phyloP scores from a whole-genome alignment of 2,329 filamentous ascomycete genomes.

The Thermothelomyces thermophilus region DNA sequence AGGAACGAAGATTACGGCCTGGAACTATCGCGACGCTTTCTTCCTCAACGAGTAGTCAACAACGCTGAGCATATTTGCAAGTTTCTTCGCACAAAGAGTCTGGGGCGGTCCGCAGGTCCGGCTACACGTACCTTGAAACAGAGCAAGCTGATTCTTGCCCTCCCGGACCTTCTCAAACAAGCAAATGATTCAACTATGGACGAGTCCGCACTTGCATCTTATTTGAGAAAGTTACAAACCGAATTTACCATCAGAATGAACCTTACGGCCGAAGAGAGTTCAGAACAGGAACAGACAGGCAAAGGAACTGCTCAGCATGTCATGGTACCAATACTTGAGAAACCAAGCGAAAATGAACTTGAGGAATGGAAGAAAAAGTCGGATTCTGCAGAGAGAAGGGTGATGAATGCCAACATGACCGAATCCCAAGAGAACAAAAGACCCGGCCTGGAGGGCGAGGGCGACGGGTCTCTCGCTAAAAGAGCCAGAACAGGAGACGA shows the following conservation, averaged over 20 bases:
- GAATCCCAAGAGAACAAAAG: not conserved
- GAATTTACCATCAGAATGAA: conserved; percentile 52
- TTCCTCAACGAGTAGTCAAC: conserved; percentile 53
- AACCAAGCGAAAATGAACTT: conserved; percentile 9
- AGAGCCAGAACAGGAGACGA: not conserved
- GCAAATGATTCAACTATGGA: conserved; percentile 59
- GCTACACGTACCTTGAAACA: conserved; percentile 5
- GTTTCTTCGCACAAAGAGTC: conserved; percentile 53
- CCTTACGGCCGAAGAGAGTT: conserved; percentile 3
- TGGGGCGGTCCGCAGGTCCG: conserved; percentile 49
- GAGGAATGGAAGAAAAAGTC: conserved; percentile 8
- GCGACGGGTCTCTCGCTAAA: not conserved
- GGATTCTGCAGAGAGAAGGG: conserved; percentile 7
- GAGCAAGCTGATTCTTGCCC: conserved; percentile 63
- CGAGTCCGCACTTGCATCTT: conserved; percentile 54
- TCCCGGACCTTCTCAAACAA: conserved; percentile 67
- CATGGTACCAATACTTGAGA: conserved; percentile 1
- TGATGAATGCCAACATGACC: conserved; percentile 11
- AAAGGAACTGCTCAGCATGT: too few species aligned
- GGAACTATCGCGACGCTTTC: conserved; percentile 69
- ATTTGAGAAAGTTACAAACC: conserved; percentile 61
- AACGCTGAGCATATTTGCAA: conserved; percentile 61
- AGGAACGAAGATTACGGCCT: conserved; percentile 75
- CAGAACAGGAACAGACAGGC: not conserved
- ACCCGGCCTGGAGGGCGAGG: not conserved